A percentile compares a stretch with the other conserved stretches of the same genome.
These are phyloP conservation scores for Penicillium fimorum DNA, from an alignment of 495 filamentous ascomycete species.

Conservation along the genomic window DNA sequence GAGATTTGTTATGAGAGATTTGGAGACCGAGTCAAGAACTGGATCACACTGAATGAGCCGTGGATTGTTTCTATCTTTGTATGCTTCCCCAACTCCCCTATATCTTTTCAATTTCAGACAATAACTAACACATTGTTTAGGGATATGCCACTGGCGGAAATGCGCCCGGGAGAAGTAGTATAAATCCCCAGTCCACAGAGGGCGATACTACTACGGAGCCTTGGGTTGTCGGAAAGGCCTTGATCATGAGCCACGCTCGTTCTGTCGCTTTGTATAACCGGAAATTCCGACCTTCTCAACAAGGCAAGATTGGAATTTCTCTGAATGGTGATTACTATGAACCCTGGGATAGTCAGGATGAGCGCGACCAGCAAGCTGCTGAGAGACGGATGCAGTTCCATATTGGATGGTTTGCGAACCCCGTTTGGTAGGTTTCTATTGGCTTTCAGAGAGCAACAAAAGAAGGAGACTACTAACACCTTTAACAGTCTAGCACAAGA, in stretches of 20 bases:
- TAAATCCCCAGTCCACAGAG: slow-evolving; percentile 27
- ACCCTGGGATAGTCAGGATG: slow-evolving; percentile 38
- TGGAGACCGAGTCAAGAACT: slow-evolving; percentile 43
- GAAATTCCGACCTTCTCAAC: slow-evolving; percentile 31
- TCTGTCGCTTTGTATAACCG: slow-evolving; percentile 38
- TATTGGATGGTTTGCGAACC: slow-evolving; percentile 58
- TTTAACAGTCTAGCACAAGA: slow-evolving; percentile 52
- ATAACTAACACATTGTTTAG: not conserved
- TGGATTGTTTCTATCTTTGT: slow-evolving; percentile 42
- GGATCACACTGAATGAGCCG: slow-evolving; percentile 53
- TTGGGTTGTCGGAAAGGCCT: slow-evolving; percentile 41
- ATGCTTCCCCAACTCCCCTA: not conserved
- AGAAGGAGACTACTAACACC: slow-evolving; percentile 9
- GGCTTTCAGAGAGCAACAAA: slow-evolving; percentile 2
- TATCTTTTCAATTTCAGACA: not conserved
- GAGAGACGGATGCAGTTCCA: slow-evolving; percentile 47
- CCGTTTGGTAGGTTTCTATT: slow-evolving; percentile 44
- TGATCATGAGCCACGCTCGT: slow-evolving; percentile 40
- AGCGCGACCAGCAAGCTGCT: slow-evolving; percentile 35
- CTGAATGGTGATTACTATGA: slow-evolving; percentile 53
- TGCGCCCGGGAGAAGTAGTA: slow-evolving; percentile 20
- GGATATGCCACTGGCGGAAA: slow-evolving; percentile 19
- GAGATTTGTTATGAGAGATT: slow-evolving; percentile 38
- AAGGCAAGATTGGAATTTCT: slow-evolving; percentile 24
- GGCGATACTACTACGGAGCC: slow-evolving; percentile 34